Conservation (phyloP, 2,329 filamentous ascomycete genomes). For the Hortaea sp. region DNA sequence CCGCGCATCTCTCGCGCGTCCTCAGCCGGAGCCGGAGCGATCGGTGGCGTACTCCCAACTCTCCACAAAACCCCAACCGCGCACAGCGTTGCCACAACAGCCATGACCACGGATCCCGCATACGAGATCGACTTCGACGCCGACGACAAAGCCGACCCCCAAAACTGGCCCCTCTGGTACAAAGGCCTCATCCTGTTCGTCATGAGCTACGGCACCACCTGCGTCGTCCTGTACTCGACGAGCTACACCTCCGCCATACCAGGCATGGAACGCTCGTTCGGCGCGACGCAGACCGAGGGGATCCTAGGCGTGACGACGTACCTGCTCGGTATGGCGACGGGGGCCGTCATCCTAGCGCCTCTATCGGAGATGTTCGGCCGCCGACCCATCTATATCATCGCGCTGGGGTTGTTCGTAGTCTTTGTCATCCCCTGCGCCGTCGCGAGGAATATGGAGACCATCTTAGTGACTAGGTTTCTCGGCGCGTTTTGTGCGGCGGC, state of each 20-base stretch:
- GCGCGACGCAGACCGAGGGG: slow-evolving; percentile 49
- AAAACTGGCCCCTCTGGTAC: slow-evolving; percentile 55
- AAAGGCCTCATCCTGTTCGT: slow-evolving; percentile 46
- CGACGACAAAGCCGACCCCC: slow-evolving; percentile 53
- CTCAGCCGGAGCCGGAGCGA: slow-evolving; percentile 14
- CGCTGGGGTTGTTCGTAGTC: slow-evolving; percentile 54
- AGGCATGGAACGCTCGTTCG: slow-evolving; percentile 59
- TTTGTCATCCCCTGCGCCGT: slow-evolving; percentile 64
- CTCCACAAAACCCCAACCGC: slow-evolving; percentile 12
- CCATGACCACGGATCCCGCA: slow-evolving; percentile 38
- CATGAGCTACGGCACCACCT: slow-evolving; percentile 48
- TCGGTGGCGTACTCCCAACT: slow-evolving; percentile 17
- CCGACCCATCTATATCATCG: slow-evolving; percentile 56
- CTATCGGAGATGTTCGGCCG: slow-evolving; percentile 62
- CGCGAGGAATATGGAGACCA: slow-evolving; percentile 54
- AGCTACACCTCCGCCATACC: slow-evolving; percentile 65
- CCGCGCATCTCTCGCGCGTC: slow-evolving; percentile 19
- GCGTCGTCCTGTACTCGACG: slow-evolving; percentile 60
- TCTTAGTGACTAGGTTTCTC: slow-evolving; percentile 66
- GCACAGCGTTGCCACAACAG: slow-evolving; percentile 12
- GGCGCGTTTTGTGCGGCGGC: slow-evolving; percentile 65
- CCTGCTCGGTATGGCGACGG: slow-evolving; percentile 61
- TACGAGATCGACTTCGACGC: slow-evolving; percentile 67
- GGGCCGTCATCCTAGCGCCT: slow-evolving; percentile 64
- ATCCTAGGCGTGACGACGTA: slow-evolving; percentile 73